Base-by-base conservation (phyloP, 78 protist genomes). In the Fonticula alba region DNA sequence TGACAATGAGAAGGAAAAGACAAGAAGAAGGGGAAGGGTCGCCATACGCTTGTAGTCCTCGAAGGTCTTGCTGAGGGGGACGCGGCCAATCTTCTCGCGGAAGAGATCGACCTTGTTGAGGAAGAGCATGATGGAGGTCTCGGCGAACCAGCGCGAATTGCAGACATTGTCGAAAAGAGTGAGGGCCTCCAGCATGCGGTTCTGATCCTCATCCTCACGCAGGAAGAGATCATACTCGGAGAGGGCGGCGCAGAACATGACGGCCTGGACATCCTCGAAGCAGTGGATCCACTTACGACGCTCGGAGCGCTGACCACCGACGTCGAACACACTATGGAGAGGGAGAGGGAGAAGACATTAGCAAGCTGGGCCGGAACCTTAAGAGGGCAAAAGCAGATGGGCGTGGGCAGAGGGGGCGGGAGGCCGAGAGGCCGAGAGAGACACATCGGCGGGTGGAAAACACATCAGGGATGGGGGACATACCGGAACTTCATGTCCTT, bases 281-380 rank as follows among this genome's bases (percentile, higher is more conserved):
- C 91, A 83, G 71, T 91, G 93, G 72, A 91, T 86, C 97, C 97
- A 91, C 78, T 87, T 91, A 38, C 66, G 41, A n/a, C 97, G 58
- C 76, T 87, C 92, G 46, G 70, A 67, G 33, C 93, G 74, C 71
- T 90, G 96, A 27, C 96, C 96, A 41, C 93, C 96, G 14, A 91
- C 92, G 51, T 91, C 96, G 17, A 81, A 75, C 81, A 91, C 63
- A 51, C 85, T 82, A n/a, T n/a, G n/a, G n/a, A n/a, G n/a, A n/a
- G n/a, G n/a, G n/a, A n/a, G n/a, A n/a, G n/a, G 29, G 5, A 15
- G 9, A 11, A 13, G 36, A 47, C 27, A 47, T n/a, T n/a, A n/a
- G n/a, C n/a, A n/a, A n/a, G n/a, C n/a, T n/a, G n/a, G n/a, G n/a
- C n/a, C n/a, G n/a, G n/a, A n/a, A n/a, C n/a, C n/a, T n/a, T n/a